Base-by-base conservation (phyloP, 345 rosid genomes). In the Populus tremula region DNA sequence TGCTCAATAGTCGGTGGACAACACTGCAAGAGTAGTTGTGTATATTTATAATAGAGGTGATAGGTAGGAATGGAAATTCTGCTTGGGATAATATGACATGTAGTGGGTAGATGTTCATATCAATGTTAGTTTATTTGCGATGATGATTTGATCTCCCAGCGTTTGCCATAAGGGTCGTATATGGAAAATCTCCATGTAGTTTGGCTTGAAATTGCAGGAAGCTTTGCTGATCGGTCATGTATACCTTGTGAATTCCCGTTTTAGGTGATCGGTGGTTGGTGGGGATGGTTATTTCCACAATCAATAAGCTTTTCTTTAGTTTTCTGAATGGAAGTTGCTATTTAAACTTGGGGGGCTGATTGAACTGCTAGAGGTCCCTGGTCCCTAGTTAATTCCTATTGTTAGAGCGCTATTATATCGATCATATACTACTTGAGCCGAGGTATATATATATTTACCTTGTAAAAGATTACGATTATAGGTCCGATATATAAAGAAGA, bases 41-140 rank as follows among this genome's bases (percentile, higher is more conserved):
- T 82, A 89, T 87, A 89, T 81, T 85, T 82, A 78, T 76, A 75
- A 66, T 79, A 80, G 85, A 72, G 69, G 80, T 72, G 81, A 75
- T 78, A 81, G 78, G 82, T 80, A 80, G 84, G 84, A 78, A 68
- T 77, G 85, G 81, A 77, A 81, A 74, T 75, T 82, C 83, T 81
- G 88, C 80, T 77, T 82, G 77, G 74, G 69, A 79, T 79, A 77
- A 78, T 43, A 73, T 41, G 79, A 76, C 63, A 81, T 83, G 78
- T 84, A 83, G 89, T 53, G n/a, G 31, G 62, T 83, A 87, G 87
- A 81, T 88, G 88, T 85, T 85, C 81, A 78, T 81, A 86, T 78
- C 80, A 73, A 75, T 85, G 81, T 77, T 77, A 74, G 79, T 70
- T 71, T 77, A 31, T 36, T 66, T 10, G 50, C 65, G 39, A 76